Evolutionary conservation across 1,139 yeast genomes (phyloP).

Genomic region (Nakaseomyces nivariensis): DNA sequence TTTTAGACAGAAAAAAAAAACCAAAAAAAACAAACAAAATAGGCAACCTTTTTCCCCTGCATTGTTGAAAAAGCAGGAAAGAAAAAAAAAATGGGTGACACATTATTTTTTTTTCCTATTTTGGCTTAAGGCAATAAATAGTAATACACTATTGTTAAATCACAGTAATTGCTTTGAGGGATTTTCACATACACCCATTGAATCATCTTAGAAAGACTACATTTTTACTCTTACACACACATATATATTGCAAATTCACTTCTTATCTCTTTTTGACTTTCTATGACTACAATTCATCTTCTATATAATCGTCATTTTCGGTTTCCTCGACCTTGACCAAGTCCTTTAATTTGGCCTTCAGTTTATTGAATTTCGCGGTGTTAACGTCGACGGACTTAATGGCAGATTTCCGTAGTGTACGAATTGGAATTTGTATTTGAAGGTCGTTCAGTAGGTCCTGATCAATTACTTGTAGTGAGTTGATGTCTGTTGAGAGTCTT

Average conservation of each 20-base stretch:
- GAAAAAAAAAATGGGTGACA: no score
- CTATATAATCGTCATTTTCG: background rate
- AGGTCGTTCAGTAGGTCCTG: conserved; percentile 87
- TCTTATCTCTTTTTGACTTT: no score
- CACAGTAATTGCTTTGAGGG: no score
- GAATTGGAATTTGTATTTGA: conserved; percentile 38
- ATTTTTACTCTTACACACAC: no score
- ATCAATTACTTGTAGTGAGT: conserved; percentile 71
- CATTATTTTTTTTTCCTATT: no score
- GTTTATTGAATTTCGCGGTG: background rate
- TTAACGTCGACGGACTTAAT: background rate
- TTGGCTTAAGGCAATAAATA: no score
- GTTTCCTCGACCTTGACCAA: background rate
- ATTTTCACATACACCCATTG: no score
- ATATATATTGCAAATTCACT: no score
- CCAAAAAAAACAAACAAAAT: background rate
- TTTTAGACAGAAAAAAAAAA: background rate
- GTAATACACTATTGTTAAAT: no score
- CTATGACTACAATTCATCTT: background rate
- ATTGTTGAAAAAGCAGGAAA: background rate
- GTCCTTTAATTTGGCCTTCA: background rate
- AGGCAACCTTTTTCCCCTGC: background rate
- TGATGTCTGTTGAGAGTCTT: conserved; percentile 65
- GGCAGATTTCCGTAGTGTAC: conserved; percentile 4
- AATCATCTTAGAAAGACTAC: no score